phyloP scores from a whole-genome alignment of 1,284 basidiomycete genomes.

The Sanghuangporus baumii region DNA sequence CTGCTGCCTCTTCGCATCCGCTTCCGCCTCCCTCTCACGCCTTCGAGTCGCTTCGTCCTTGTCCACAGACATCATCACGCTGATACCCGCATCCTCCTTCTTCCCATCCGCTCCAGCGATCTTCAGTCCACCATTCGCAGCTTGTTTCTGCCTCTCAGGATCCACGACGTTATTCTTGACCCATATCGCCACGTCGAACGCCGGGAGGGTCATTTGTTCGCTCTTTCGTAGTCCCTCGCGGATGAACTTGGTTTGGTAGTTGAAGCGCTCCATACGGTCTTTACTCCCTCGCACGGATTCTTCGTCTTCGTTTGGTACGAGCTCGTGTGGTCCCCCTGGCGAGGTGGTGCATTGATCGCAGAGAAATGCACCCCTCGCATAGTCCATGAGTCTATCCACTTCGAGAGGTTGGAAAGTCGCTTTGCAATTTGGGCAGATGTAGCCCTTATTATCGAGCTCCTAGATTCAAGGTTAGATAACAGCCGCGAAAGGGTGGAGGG shows the following conservation, averaged over 20 bases:
- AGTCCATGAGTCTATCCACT: constrained; percentile 77
- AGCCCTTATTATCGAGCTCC: constrained; percentile 95
- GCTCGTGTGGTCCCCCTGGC: constrained; percentile 64
- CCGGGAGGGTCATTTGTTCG: constrained; percentile 81
- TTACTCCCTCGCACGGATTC: constrained; percentile 80
- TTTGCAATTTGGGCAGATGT: constrained; percentile 88
- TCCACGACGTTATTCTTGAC: constrained; percentile 63
- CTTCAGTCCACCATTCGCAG: constrained; percentile 89
- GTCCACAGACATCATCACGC: constrained; percentile 76
- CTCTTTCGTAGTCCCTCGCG: constrained; percentile 84
- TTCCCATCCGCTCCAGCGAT: constrained; percentile 62
- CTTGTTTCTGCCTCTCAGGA: constrained; percentile 75
- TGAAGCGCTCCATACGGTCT: constrained; percentile 94
- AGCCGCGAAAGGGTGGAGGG: constrained; percentile 1
- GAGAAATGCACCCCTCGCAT: constrained; percentile 51
- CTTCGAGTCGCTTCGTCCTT: constrained; percentile 70
- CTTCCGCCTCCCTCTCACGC: constrained; percentile 62
- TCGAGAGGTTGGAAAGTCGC: constrained; percentile 85
- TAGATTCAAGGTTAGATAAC: constrained; percentile 28
- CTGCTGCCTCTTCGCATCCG: constrained; percentile 77
- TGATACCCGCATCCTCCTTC: constrained; percentile 67
- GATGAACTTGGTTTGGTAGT: constrained; percentile 85
- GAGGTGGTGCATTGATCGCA: constrained; percentile 56
- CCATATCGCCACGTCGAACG: constrained; percentile 82
- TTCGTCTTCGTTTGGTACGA: constrained; percentile 89